phyloP scores from a whole-genome alignment of 345 rosid genomes.

The Gynandropsis gynandra region DNA sequence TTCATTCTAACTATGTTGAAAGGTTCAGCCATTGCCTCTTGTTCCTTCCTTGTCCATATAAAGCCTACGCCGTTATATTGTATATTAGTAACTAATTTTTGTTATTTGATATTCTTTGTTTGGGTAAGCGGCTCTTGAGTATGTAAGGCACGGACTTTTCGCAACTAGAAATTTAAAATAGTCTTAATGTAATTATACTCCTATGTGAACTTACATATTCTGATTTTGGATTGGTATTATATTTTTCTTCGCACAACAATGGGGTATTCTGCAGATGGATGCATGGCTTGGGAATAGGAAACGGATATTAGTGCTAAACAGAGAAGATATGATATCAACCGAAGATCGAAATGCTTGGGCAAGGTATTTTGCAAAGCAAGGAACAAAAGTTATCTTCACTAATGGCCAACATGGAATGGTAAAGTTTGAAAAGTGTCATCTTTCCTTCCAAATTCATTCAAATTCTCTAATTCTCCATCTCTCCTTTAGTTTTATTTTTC shows the following conservation, averaged over 20 bases:
- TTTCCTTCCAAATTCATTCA: neutral
- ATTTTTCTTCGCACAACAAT: neutral
- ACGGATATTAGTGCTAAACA: slow-evolving; percentile 72
- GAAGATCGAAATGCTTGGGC: slow-evolving; percentile 94
- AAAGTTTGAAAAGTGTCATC: slow-evolving; percentile 5
- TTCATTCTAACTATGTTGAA: neutral
- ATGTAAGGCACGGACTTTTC: slow-evolving; percentile 4
- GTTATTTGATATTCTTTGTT: no score
- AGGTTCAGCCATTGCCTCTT: no score
- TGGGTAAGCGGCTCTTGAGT: neutral
- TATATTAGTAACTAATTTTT: no score
- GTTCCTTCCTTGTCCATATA: no score
- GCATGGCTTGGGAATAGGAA: slow-evolving; percentile 93
- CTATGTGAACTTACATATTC: neutral
- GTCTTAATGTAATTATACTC: no score
- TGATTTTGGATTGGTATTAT: neutral
- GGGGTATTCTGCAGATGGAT: slow-evolving; percentile 51
- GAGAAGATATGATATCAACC: slow-evolving; percentile 91
- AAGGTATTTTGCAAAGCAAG: slow-evolving; percentile 71
- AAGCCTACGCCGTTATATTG: no score
- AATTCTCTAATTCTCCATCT: neutral
- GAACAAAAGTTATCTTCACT: slow-evolving; percentile 62
- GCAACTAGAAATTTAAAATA: neutral
- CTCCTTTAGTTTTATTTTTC: neutral
- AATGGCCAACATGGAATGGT: slow-evolving; percentile 86